Percentiles rank a stretch among this genome's conserved stretches.
Conservation (phyloP, 2,329 filamentous ascomycete species). For the Aspergillus pseudoglaucus region DNA sequence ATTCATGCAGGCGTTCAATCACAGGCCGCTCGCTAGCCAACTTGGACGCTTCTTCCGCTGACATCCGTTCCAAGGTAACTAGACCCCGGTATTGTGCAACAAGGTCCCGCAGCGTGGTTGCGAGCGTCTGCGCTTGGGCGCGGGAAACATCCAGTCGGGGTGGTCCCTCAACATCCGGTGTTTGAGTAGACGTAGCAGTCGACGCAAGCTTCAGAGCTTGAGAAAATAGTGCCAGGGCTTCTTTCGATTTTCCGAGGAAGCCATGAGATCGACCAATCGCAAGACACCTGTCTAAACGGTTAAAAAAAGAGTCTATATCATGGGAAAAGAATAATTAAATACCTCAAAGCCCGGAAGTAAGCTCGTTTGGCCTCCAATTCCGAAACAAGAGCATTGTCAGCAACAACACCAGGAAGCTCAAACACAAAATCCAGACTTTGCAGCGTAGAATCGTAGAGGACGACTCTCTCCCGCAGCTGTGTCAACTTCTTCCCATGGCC, state of each 20-base stretch:
- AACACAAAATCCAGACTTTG: conserved; percentile 87
- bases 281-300: conserved; percentile 53
- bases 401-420: conserved; percentile 81
- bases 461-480: conserved; percentile 76
- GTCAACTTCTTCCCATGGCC: conserved; percentile 69
- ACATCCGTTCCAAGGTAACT: conserved; percentile 69
- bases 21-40: conserved; percentile 51
- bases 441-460: conserved; percentile 83
- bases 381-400: conserved; percentile 66
- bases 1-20: conserved; percentile 68
- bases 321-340: conserved; percentile 13
- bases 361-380: conserved; percentile 71
- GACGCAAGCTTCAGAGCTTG: conserved; percentile 61
- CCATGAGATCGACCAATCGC: conserved; percentile 80
- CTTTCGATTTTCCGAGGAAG: conserved; percentile 63
- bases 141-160: conserved; percentile 63
- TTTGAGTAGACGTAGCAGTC: conserved; percentile 44
- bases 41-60: conserved; percentile 41
- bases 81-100: conserved; percentile 77
- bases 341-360: conserved; percentile 89
- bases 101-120: conserved; percentile 59
- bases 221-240: conserved; percentile 78
- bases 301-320: neutral
- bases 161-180: conserved; percentile 42
- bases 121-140: conserved; percentile 54